Evolutionary conservation across 495 filamentous ascomycete genomes (phyloP), one percentile per base, ranked within the genome.

Genomic region (Lentithecium fluviatile): DNA sequence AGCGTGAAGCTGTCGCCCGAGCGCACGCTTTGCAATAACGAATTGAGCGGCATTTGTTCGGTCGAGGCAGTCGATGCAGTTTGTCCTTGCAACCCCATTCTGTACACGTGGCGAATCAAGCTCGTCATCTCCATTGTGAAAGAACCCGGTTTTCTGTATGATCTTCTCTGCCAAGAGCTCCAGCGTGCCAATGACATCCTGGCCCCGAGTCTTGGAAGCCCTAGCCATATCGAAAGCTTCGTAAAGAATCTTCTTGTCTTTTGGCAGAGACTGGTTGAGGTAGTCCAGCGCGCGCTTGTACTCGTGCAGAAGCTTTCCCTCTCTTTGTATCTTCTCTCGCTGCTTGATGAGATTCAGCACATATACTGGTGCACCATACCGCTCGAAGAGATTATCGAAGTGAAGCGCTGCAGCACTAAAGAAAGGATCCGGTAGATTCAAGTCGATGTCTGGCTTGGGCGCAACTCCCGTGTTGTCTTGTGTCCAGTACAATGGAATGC

Each of bases 171-270:
- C 92, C 60, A 97, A 95, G 25, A 78, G 78, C 71, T 98, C 94
- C 6, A 98, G 80, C 1, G 87, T 95, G 13, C 84, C 86, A 68
- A 98, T 97, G 0, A 98, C 94, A 76, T 98, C 91, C 70, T 95
- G 88, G 55, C 94, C 92, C n/a, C 90, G 88, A 54, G 80, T 89
- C 70, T 97, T 98, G 10, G 94, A 85, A 25, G 95, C 95, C 61
- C 93, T 83, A 59, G 91, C 95, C 94, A 98, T 98, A 71, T 98
- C 94, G 87, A 92, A 98, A 12, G 94, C 90, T 54, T 90, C 88
- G 72, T 98, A 91, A 6, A 90, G 83, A 60, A 97, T 92, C 74
- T 90, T 91, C 57, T 89, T 90, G 43, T 86, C 85, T 8, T 75
- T 71, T 0, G 95, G 95, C 4, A 98, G 79, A 60, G 95, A 97